Evolutionary conservation across 169 alveolate species (phyloP).

Genomic region (Eimeria brunetti): DNA sequence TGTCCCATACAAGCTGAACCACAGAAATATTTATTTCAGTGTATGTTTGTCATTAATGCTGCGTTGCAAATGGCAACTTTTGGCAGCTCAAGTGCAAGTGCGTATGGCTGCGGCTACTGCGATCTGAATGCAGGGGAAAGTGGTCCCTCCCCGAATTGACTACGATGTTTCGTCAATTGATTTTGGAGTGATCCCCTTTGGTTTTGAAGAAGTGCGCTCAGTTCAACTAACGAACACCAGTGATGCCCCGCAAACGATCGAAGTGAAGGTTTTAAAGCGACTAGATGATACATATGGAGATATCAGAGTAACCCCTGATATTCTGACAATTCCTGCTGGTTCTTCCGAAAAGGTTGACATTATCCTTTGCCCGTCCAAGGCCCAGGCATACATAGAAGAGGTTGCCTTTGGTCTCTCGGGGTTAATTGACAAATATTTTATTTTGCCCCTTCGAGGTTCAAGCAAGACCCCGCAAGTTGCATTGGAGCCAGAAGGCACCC

Average conservation of each 20-base stretch:
- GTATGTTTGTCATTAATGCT: background rate
- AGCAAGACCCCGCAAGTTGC: slow-evolving; percentile 86
- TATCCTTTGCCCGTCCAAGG: slow-evolving; percentile 62
- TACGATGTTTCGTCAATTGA: slow-evolving; percentile 93
- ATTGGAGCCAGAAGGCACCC: slow-evolving; percentile 92
- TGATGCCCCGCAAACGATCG: slow-evolving; percentile 85
- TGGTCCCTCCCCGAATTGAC: slow-evolving; percentile 95
- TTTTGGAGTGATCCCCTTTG: slow-evolving; percentile 94
- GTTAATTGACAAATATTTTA: background rate
- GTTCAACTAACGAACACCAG: slow-evolving; percentile 93
- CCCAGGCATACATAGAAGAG: slow-evolving; percentile 68
- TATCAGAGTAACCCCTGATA: slow-evolving; percentile 37
- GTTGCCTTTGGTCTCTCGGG: slow-evolving; percentile 58
- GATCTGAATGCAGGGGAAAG: slow-evolving; percentile 90
- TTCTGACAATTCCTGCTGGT: slow-evolving; percentile 36
- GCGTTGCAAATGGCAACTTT: background rate
- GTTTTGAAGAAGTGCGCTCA: slow-evolving; percentile 92
- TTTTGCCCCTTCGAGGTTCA: slow-evolving; percentile 71
- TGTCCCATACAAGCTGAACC: background rate
- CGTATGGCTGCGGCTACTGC: background rate
- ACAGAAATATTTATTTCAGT: slow-evolving; percentile 85
- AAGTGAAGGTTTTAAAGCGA: slow-evolving; percentile 33
- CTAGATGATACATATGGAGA: slow-evolving; percentile 46
- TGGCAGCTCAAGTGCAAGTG: background rate
- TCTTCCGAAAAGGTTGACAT: background rate